Evolutionary conservation across 371 early-diverging fungal genomes (phyloP).

Genomic region (Rhizopus stolonifer): DNA sequence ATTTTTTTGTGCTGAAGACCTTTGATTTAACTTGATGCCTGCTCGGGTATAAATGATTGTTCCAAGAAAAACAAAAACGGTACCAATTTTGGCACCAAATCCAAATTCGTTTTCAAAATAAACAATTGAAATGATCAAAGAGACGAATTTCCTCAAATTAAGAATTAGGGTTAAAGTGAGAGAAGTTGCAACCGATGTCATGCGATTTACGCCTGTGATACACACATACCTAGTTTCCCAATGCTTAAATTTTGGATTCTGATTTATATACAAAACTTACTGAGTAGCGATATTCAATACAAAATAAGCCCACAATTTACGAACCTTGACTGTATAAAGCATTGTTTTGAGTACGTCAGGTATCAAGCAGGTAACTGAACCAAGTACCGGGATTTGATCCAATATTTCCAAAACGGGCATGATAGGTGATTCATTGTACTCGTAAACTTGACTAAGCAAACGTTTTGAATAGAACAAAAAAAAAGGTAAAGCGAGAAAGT

Average conservation of each 20-base stretch:
- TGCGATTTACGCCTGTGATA: constrained; percentile 83
- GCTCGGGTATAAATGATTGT: constrained; percentile 68
- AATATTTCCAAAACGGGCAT: constrained; percentile 41
- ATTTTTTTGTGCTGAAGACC: background rate
- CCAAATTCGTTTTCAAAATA: constrained; percentile 80
- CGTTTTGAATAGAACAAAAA: constrained; percentile 72
- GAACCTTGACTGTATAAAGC: constrained; percentile 35
- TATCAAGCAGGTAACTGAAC: constrained; percentile 15
- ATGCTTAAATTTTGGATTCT: background rate
- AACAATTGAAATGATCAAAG: constrained; percentile 79
- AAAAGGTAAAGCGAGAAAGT: constrained; percentile 77
- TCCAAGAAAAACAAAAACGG: constrained; percentile 73
- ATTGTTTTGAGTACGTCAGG: constrained; percentile 25
- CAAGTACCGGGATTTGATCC: constrained; percentile 33
- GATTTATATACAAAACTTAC: constrained; percentile 55
- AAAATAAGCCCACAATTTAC: constrained; percentile 71
- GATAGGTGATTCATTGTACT: constrained; percentile 54
- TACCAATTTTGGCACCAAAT: constrained; percentile 63
- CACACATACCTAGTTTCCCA: constrained; percentile 68
- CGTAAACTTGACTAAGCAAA: constrained; percentile 50
- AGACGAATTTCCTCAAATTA: constrained; percentile 82
- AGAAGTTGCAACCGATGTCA: constrained; percentile 76
- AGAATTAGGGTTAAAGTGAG: constrained; percentile 85
- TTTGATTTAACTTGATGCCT: background rate
- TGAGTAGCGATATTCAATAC: constrained; percentile 74